Evolutionary conservation across 495 filamentous ascomycete species (phyloP).

Genomic region (Podospora fimiseda): DNA sequence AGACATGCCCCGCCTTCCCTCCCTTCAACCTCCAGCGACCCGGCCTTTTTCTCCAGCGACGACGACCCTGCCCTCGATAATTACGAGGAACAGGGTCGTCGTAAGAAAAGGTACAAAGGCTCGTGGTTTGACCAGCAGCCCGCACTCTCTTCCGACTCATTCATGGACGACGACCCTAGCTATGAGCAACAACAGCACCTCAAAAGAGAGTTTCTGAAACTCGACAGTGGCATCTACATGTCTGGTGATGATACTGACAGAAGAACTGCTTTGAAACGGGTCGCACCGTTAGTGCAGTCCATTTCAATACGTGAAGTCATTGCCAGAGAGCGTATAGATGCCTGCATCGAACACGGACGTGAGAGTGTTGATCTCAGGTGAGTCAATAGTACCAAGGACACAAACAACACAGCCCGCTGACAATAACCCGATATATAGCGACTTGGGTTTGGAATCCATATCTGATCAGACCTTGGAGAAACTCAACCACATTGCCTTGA

Average conservation of each 20-base stretch:
- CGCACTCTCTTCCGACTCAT: constrained; percentile 34
- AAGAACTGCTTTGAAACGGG: not conserved
- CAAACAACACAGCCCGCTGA: not conserved
- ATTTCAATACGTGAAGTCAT: constrained; percentile 25
- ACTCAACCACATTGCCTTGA: constrained; percentile 52
- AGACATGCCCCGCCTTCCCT: constrained; percentile 22
- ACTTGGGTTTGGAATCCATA: constrained; percentile 28
- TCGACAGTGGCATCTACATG: constrained; percentile 84
- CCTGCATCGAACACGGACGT: constrained; percentile 54
- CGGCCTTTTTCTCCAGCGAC: constrained; percentile 71
- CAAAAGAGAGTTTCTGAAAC: constrained; percentile 50
- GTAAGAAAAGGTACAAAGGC: constrained; percentile 56
- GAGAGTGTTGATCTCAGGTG: constrained; percentile 63
- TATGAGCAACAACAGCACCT: constrained; percentile 13
- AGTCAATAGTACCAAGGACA: constrained; percentile 19
- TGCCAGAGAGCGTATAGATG: constrained; percentile 37
- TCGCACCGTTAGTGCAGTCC: too few relatives aligned
- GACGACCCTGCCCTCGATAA: constrained; percentile 70
- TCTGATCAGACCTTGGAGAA: constrained; percentile 47
- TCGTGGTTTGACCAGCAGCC: constrained; percentile 63
- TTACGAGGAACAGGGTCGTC: constrained; percentile 45
- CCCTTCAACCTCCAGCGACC: constrained; percentile 57
- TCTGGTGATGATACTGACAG: constrained; percentile 47
- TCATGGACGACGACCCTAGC: constrained; percentile 26
- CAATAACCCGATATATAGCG: constrained; percentile 20